Conservation (phyloP, 148 eudicot genomes). For the Beta vulgaris region DNA sequence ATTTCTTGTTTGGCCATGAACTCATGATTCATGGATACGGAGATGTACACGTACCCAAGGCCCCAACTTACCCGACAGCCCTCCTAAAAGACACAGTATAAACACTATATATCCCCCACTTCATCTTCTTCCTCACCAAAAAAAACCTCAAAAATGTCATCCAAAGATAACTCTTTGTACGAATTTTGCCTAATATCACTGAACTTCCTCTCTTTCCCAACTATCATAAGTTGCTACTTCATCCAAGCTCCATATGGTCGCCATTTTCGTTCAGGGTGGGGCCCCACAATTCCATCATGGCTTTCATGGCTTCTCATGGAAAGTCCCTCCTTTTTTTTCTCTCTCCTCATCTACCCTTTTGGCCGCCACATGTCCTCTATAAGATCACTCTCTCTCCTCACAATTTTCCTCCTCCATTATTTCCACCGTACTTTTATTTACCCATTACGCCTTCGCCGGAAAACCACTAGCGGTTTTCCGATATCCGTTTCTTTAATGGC, state of each 20-base stretch:
- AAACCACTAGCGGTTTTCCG: slow-evolving; percentile 43
- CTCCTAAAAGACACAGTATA: too few species aligned
- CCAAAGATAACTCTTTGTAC: slow-evolving; percentile 38
- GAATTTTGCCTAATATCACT: slow-evolving; percentile 37
- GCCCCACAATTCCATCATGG: slow-evolving; percentile 63
- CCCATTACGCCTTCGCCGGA: slow-evolving; percentile 56
- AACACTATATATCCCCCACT: too few species aligned
- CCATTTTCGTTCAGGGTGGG: slow-evolving; percentile 73
- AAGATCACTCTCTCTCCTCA: slow-evolving; percentile 44
- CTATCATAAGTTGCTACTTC: slow-evolving; percentile 45
- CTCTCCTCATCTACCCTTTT: slow-evolving; percentile 54
- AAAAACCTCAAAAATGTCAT: too few species aligned
- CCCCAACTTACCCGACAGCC: too few species aligned
- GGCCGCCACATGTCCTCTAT: slow-evolving; percentile 41
- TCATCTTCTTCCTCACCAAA: too few species aligned
- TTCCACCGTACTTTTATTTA: slow-evolving; percentile 64
- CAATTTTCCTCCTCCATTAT: slow-evolving; percentile 76
- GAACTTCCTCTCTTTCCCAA: slow-evolving; percentile 40
- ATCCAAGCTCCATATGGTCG: slow-evolving; percentile 88
- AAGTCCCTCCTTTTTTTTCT: slow-evolving; percentile 57
- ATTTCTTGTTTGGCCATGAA: too few species aligned
- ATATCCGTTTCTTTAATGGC: slow-evolving; percentile 48
- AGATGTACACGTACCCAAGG: too few species aligned
- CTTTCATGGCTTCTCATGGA: slow-evolving; percentile 92
- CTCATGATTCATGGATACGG: too few species aligned